phyloP scores from a whole-genome alignment of 2,329 filamentous ascomycete genomes.

The Ophiostoma triangulosporum region DNA sequence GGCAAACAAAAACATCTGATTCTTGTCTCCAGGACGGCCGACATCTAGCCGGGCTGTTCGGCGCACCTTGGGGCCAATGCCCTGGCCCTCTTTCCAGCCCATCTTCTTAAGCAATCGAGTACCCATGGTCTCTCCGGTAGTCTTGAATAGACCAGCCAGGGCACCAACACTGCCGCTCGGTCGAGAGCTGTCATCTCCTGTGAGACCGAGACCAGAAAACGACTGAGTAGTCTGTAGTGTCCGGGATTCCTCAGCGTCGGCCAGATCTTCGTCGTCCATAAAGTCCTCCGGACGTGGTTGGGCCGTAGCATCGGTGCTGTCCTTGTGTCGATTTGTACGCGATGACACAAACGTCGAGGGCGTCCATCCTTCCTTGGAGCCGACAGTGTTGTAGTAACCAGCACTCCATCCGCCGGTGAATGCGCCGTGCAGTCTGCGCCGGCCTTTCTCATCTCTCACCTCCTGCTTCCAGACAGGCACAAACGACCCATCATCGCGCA shows the following conservation, averaged over 20 bases:
- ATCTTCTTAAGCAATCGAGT: slow-evolving; percentile 74
- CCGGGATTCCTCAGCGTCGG: slow-evolving; percentile 68
- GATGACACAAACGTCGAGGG: slow-evolving; percentile 88
- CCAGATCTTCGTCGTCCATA: slow-evolving; percentile 95
- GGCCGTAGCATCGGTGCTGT: slow-evolving; percentile 33
- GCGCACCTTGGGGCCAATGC: slow-evolving; percentile 75
- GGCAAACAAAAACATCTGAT: slow-evolving; percentile 59
- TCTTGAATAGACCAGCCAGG: slow-evolving; percentile 59
- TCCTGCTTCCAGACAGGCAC: slow-evolving; percentile 98
- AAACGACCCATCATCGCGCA: slow-evolving; percentile 81
- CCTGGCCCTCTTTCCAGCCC: slow-evolving; percentile 93
- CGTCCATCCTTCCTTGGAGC: slow-evolving; percentile 96
- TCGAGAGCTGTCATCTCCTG: slow-evolving; percentile 38
- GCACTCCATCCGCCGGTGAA: slow-evolving; percentile 96
- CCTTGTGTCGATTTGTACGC: slow-evolving; percentile 61
- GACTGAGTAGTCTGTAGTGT: slow-evolving; percentile 57
- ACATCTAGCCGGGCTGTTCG: slow-evolving; percentile 57
- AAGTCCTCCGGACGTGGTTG: slow-evolving; percentile 71
- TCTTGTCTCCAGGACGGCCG: slow-evolving; percentile 21
- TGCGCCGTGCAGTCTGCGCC: slow-evolving; percentile 84
- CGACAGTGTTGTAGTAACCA: slow-evolving; percentile 97
- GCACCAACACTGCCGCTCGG: slow-evolving; percentile 22
- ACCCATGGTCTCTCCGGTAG: slow-evolving; percentile 72
- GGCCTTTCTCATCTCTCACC: slow-evolving; percentile 79
- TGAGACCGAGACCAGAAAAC: slow-evolving; percentile 65